Evolutionary conservation across 768 basidiomycete genomes (phyloP).

Genomic region (Suillus subaureus): DNA sequence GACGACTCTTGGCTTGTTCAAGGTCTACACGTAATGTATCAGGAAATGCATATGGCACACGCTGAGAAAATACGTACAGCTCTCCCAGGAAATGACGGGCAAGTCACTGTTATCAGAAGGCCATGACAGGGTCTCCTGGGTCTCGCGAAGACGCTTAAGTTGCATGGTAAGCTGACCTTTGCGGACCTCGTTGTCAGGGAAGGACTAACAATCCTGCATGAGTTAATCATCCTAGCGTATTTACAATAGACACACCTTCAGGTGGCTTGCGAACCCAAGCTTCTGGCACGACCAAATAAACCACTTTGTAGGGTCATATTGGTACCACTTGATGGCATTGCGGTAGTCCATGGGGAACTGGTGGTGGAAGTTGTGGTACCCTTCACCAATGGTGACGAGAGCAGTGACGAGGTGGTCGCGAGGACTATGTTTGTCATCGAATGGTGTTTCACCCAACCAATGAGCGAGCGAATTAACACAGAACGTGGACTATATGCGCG

Average conservation of each 20-base stretch:
- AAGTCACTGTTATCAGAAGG: conserved; percentile 75
- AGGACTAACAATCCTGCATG: conserved; percentile 31
- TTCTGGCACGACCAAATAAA: conserved; percentile 56
- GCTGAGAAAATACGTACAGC: conserved; percentile 50
- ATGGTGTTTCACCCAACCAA: conserved; percentile 92
- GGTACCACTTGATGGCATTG: conserved; percentile 90
- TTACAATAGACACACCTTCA: conserved; percentile 42
- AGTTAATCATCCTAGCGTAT: not conserved
- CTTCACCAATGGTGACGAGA: conserved; percentile 89
- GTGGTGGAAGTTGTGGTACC: conserved; percentile 99
- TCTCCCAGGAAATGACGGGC: conserved; percentile 85
- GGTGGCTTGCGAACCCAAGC: conserved; percentile 56
- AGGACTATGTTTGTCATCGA: conserved; percentile 95
- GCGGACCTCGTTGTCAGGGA: conserved; percentile 71
- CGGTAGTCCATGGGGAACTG: conserved; percentile 97
- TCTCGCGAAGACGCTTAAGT: conserved; percentile 80
- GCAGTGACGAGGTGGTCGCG: conserved; percentile 89
- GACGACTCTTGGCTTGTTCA: conserved; percentile 76
- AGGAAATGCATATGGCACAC: not conserved
- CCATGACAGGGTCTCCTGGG: conserved; percentile 79
- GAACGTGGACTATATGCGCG: conserved; percentile 75
- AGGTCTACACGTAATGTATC: conserved; percentile 51
- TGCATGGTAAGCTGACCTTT: conserved; percentile 96
- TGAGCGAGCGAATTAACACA: conserved; percentile 97
- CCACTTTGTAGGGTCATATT: conserved; percentile 96